Evolutionary conservation across 163 green algal species (phyloP).

Genomic region (Scenedesmus sp.): DNA sequence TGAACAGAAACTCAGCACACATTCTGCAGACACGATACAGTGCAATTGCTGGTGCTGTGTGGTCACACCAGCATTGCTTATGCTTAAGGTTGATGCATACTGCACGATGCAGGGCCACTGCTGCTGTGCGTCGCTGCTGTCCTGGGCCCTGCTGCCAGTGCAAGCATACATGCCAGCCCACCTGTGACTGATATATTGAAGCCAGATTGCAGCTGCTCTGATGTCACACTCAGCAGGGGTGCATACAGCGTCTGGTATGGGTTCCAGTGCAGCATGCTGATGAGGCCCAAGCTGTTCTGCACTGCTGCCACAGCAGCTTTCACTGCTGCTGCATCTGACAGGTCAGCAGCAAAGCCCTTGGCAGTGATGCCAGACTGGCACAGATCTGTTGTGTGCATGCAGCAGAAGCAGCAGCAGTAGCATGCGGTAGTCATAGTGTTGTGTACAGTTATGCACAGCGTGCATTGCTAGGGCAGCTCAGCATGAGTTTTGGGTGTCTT

Average conservation of each 20-base stretch:
- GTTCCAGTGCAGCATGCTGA: conserved; percentile 49
- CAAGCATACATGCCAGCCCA: neutral
- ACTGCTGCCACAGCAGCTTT: conserved; percentile 23
- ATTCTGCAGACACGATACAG: neutral
- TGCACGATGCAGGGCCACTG: neutral
- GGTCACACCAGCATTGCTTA: neutral
- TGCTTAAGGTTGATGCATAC: neutral
- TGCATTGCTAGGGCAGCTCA: neutral
- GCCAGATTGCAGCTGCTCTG: conserved; percentile 14
- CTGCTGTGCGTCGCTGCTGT: neutral
- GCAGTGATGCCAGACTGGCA: conserved; percentile 9
- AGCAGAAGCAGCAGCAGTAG: neutral
- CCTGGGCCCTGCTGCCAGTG: neutral
- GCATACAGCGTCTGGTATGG: neutral
- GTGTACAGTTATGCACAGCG: neutral
- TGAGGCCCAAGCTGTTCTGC: neutral
- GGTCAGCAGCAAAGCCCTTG: conserved; percentile 29
- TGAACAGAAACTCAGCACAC: too few species aligned
- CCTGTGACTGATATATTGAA: conserved; percentile 26
- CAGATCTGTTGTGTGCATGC: conserved; percentile 16
- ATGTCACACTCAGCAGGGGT: neutral
- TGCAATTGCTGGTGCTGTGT: neutral
- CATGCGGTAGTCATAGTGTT: neutral
- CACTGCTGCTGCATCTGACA: conserved; percentile 35
- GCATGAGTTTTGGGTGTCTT: neutral